Evolutionary conservation across 2,329 filamentous ascomycete species (phyloP), one percentile per base, ranked within the genome.

Genomic region (Xylaria sp.): DNA sequence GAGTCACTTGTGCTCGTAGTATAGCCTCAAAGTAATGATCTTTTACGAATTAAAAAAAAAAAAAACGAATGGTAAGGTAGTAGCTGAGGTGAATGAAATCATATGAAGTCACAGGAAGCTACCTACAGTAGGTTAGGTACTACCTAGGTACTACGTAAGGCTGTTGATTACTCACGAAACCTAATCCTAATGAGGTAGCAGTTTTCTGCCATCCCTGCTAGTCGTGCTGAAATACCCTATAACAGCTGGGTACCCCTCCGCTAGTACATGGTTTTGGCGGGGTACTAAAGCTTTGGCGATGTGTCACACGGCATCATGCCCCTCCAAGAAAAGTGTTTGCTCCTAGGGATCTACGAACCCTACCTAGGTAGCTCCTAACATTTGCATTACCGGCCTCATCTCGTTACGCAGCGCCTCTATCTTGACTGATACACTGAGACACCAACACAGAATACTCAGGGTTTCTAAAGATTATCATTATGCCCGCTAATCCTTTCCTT

Each of bases 401-500:
- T 25, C 5, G 51, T 48, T 54, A 46, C 10, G 3, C 39, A 41
- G n/a, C 10, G 12, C 7, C 33, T 20, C 12, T 25, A 4, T 1
- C 13, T 49, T 49, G 28, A 15, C 4, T 20, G 2, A 15, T 39
- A 57, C 6, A 23, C 15, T 13, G 23, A 43, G 20, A 51, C 15
- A 15, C 6, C 9, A n/a, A n/a, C 2, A 43, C 41, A 15, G n/a
- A 20, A 36, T 23, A 23, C 23, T 18, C 15, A 20, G 20, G 1
- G 13, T 55, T 41, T 20, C 36, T 20, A n/a, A 41, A 1, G 36
- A 18, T 9, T 12, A 25, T 43, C 52, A 36, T 43, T 48, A 88
- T 88, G 86, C 72, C 84, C 3, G 79, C 82, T 52, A 94, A 94
- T 75, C 87, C 87, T 1, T 93, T 91, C 78, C 85, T 94, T 65